phyloP scores from a whole-genome alignment of 805 yeast species.

The Suhomyces pyralidae region DNA sequence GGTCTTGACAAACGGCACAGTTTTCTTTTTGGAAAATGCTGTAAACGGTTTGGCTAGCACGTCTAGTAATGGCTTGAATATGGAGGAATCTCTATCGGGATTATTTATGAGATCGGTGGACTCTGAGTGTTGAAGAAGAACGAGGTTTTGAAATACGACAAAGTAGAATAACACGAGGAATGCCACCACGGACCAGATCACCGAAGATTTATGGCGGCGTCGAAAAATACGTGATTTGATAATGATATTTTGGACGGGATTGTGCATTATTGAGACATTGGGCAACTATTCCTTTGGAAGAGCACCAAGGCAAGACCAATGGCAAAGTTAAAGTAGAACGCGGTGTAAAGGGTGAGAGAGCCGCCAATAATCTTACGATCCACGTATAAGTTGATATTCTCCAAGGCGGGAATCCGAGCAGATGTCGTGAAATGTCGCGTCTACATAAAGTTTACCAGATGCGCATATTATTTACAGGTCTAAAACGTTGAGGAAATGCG shows the following conservation, averaged over 20 bases:
- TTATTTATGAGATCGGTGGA: constrained; percentile 3
- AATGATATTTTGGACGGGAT: neutral
- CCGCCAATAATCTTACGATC: neutral
- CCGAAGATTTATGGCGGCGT: constrained; percentile 6
- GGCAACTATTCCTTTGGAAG: neutral
- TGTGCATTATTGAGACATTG: neutral
- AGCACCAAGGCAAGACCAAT: neutral
- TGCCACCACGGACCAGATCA: constrained; percentile 2
- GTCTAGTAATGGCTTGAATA: neutral
- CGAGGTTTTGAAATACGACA: constrained; percentile 8
- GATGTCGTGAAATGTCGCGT: neutral
- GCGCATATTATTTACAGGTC: neutral
- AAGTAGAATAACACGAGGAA: constrained; percentile 7
- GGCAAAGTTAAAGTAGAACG: neutral
- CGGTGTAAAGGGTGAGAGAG: neutral
- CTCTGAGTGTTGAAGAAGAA: neutral
- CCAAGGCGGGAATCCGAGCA: neutral
- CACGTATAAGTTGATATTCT: neutral
- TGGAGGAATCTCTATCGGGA: constrained; percentile 7
- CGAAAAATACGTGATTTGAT: constrained; percentile 5
- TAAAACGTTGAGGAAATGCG: constrained; percentile 7
- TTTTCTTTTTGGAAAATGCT: constrained; percentile 5
- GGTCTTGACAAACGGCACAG: constrained; percentile 11
- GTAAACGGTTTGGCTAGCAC: neutral
- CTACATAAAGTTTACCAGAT: neutral